Evolutionary conservation across 768 basidiomycete species (phyloP).

Genomic region (Trametes sanguinea): DNA sequence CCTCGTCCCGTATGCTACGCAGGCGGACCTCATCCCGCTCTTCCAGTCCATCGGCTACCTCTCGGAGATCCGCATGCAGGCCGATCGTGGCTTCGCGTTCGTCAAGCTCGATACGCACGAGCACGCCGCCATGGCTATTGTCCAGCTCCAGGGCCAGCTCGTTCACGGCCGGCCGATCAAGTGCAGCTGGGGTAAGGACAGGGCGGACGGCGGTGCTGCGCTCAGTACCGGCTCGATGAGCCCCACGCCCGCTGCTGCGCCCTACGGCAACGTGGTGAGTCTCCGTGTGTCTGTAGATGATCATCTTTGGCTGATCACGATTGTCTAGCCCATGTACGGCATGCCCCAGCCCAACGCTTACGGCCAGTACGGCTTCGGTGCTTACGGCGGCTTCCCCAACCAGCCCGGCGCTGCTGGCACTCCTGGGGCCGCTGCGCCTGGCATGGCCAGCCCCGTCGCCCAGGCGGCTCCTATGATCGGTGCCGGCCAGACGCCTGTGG

Average conservation of each 20-base stretch:
- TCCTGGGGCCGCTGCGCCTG: constrained; percentile 44
- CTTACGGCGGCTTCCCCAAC: constrained; percentile 70
- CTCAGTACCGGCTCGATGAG: constrained; percentile 53
- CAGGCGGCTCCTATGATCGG: constrained; percentile 54
- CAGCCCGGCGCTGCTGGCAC: constrained; percentile 49
- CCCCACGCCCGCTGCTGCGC: constrained; percentile 57
- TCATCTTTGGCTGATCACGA: constrained; percentile 5
- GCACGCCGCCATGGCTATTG: constrained; percentile 97
- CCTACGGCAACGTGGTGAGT: constrained; percentile 82
- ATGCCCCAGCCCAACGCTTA: constrained; percentile 84
- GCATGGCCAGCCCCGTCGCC: constrained; percentile 58
- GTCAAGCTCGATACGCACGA: constrained; percentile 99
- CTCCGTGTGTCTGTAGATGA: constrained; percentile 3
- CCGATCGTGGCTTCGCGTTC: constrained; percentile 98
- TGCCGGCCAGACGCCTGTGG: constrained; percentile 52
- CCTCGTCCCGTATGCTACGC: constrained; percentile 94
- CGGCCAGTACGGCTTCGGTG: constrained; percentile 77
- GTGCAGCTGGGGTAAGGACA: constrained; percentile 98
- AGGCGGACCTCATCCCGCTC: constrained; percentile 95
- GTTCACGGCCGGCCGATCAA: constrained; percentile 98
- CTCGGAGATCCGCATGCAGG: constrained; percentile 98
- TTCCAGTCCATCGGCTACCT: constrained; percentile 99
- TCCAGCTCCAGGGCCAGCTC: constrained; percentile 95
- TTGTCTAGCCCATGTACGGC: constrained; percentile 78
- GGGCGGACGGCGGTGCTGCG: constrained; percentile 68